These are phyloP conservation scores for Colletotrichum navitas DNA, from an alignment of 2,329 filamentous ascomycete species.

Conservation along the genomic window DNA sequence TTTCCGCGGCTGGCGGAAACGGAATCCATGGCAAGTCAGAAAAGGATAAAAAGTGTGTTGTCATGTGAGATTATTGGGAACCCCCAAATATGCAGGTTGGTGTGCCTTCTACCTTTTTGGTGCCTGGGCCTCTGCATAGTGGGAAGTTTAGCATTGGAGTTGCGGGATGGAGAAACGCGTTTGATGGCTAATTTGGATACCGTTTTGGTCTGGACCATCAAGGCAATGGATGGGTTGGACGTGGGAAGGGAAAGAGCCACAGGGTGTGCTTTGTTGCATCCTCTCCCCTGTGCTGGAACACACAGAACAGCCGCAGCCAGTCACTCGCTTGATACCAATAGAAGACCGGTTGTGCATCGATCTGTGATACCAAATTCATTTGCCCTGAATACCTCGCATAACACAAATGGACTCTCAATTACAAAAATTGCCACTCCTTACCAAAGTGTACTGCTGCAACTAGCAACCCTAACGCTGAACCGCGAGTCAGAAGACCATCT, in stretches of 20 bases:
- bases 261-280: background rate
- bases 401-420: background rate
- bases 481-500: background rate
- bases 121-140: background rate
- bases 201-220: background rate
- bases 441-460: background rate
- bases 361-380: slow-evolving; percentile 14
- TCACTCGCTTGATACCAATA: background rate
- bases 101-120: background rate
- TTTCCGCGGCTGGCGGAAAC: slow-evolving; percentile 50
- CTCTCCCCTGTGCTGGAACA: slow-evolving; percentile 11
- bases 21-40: slow-evolving; percentile 50
- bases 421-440: background rate
- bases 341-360: background rate
- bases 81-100: background rate
- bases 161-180: background rate
- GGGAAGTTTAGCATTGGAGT: slow-evolving; percentile 33
- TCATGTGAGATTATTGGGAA: slow-evolving; percentile 59
- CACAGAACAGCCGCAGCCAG: background rate
- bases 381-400: background rate
- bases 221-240: background rate
- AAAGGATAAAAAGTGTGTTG: slow-evolving; percentile 63
- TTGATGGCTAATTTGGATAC: background rate
- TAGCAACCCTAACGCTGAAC: background rate
- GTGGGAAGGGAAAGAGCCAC: background rate